phyloP scores from a whole-genome alignment of 2,329 filamentous ascomycete genomes.

The Emergomyces orientalis region DNA sequence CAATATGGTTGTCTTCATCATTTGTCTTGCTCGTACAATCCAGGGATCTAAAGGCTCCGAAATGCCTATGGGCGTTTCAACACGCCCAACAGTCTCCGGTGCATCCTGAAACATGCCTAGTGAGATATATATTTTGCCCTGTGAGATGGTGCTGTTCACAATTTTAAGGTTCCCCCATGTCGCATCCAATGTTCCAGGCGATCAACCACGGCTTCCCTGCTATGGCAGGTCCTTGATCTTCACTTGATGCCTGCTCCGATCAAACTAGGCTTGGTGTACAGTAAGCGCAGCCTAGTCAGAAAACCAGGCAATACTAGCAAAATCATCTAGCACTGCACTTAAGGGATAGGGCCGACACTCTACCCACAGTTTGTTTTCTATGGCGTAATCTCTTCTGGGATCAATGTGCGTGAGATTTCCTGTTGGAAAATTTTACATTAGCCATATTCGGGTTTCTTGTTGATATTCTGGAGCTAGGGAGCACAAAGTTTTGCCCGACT shows the following conservation, averaged over 20 bases:
- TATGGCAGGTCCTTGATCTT: slow-evolving; percentile 14
- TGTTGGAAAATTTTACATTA: slow-evolving; percentile 10
- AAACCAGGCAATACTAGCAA: not conserved
- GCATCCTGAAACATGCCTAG: slow-evolving; percentile 10
- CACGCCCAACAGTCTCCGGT: not conserved
- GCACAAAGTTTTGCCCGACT: not conserved
- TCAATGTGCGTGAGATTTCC: slow-evolving; percentile 8
- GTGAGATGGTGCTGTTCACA: slow-evolving; percentile 1
- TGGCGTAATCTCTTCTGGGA: slow-evolving; percentile 10
- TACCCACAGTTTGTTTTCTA: not conserved
- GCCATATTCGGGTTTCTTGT: not conserved
- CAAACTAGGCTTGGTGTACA: slow-evolving; percentile 5
- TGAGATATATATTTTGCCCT: not conserved
- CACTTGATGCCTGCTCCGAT: slow-evolving; percentile 14
- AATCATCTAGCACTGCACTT: not conserved
- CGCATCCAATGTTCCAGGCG: slow-evolving; percentile 1
- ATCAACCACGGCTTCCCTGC: slow-evolving; percentile 12
- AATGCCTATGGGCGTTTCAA: slow-evolving; percentile 10
- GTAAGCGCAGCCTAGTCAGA: not conserved
- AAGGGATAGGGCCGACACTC: not conserved
- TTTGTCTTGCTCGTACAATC: not conserved
- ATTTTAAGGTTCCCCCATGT: not conserved
- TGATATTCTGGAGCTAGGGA: slow-evolving; percentile 9
- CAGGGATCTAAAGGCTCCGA: not conserved
- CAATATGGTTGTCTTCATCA: not conserved